Percentiles rank a stretch among this genome's conserved stretches.
Conservation (phyloP, 2,329 filamentous ascomycete species). For the Ascocoryne sarcoides region DNA sequence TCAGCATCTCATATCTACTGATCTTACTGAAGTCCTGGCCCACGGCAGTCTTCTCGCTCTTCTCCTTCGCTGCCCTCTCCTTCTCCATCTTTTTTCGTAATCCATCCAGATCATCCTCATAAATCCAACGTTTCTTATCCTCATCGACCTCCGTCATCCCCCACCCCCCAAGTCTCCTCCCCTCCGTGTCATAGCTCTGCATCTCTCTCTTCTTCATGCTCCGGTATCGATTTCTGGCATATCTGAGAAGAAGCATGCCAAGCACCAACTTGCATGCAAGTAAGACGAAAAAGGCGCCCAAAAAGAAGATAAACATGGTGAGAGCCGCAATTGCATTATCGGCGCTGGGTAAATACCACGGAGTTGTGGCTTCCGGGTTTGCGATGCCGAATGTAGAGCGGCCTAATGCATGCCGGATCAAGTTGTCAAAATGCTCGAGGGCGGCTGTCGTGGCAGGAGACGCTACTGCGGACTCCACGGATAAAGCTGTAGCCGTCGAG, state of each 20-base stretch:
- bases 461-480: conserved; percentile 49
- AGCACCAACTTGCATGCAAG: conserved; percentile 78
- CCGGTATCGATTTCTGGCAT: conserved; percentile 69
- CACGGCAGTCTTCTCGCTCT: conserved; percentile 39
- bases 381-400: conserved; percentile 56
- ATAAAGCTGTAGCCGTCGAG: conserved; percentile 56
- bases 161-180: conserved; percentile 70
- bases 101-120: conserved; percentile 72
- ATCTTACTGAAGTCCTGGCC: conserved; percentile 56
- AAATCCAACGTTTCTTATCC: conserved; percentile 77
- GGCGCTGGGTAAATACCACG: conserved; percentile 32
- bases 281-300: conserved; percentile 76
- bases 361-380: conserved; percentile 25
- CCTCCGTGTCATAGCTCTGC: conserved; percentile 57
- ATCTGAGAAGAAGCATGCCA: conserved; percentile 78
- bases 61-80: conserved; percentile 54
- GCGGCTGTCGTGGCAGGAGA: conserved; percentile 71
- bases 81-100: conserved; percentile 52
- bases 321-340: conserved; percentile 67
- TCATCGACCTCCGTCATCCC: conserved; percentile 84
- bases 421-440: conserved; percentile 67
- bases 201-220: conserved; percentile 61
- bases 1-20: conserved; percentile 88
- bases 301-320: conserved; percentile 81
- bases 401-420: conserved; percentile 70